These are phyloP conservation scores for Caloboletus firmus DNA, from an alignment of 1,284 basidiomycete species.

Conservation along the genomic window DNA sequence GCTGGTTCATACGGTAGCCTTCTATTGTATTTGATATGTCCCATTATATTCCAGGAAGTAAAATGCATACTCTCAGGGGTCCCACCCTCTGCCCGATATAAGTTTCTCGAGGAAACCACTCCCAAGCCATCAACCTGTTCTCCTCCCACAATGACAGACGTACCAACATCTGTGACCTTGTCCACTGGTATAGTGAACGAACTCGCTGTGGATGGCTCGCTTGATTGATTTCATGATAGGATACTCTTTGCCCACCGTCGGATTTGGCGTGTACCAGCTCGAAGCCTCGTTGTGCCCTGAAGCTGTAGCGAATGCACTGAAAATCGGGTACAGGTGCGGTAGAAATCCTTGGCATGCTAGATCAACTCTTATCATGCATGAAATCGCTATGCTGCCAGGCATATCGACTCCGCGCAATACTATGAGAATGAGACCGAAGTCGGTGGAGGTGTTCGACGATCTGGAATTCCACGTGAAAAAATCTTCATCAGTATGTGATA, in stretches of 20 bases:
- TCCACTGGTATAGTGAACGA: slow-evolving; percentile 13
- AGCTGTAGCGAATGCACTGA: slow-evolving; percentile 25
- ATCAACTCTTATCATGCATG: background rate
- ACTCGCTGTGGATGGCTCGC: background rate
- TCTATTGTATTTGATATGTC: background rate
- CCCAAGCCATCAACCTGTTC: background rate
- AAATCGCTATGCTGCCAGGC: slow-evolving; percentile 11
- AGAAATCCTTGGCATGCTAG: background rate
- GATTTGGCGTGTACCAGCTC: slow-evolving; percentile 27
- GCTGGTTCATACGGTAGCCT: background rate
- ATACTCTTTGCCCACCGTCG: slow-evolving; percentile 28
- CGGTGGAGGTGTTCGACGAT: slow-evolving; percentile 24
- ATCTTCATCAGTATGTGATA: slow-evolving; percentile 31
- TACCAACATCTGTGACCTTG: slow-evolving; percentile 11
- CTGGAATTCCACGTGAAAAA: slow-evolving; percentile 27
- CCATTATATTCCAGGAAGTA: background rate
- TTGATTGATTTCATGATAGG: slow-evolving; percentile 15
- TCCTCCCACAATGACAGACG: slow-evolving; percentile 12
- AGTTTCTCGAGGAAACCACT: background rate
- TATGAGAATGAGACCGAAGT: slow-evolving; percentile 29
- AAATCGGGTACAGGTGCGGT: slow-evolving; percentile 28
- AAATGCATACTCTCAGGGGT: slow-evolving; percentile 5
- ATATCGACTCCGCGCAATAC: slow-evolving; percentile 27
- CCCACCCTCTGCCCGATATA: background rate
- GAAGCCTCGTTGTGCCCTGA: slow-evolving; percentile 9